Evolutionary conservation across 805 yeast species (phyloP).

Genomic region (Wickerhamiella australiensis): DNA sequence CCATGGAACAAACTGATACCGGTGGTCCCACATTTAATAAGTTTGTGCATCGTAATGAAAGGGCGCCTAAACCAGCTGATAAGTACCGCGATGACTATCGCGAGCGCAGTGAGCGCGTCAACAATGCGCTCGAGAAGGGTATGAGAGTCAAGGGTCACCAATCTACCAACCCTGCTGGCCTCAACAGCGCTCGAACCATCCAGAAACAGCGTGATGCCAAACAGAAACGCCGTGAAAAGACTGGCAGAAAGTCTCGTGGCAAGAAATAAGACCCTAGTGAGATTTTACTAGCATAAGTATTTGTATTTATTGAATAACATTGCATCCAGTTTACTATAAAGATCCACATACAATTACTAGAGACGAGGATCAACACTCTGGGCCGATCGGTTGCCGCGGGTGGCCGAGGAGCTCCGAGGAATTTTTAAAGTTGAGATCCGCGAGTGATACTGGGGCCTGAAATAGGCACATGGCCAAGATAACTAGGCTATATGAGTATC

Average conservation of each 20-base stretch:
- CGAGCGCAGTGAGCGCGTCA: conserved; percentile 69
- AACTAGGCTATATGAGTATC: too few species aligned
- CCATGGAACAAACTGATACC: conserved; percentile 17
- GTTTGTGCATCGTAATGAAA: conserved; percentile 59
- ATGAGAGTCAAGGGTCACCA: conserved; percentile 44
- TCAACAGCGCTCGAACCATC: conserved; percentile 60
- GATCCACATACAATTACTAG: too few species aligned
- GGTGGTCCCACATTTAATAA: conserved; percentile 25
- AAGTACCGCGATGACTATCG: conserved; percentile 77
- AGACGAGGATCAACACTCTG: too few species aligned
- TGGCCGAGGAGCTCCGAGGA: too few species aligned
- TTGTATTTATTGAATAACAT: not conserved
- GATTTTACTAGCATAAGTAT: not conserved
- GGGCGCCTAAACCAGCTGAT: conserved; percentile 87
- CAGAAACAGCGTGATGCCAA: conserved; percentile 58
- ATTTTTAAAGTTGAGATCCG: too few species aligned
- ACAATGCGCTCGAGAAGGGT: conserved; percentile 68
- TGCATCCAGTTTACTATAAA: too few species aligned
- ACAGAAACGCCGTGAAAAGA: conserved; percentile 66
- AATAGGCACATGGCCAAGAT: too few species aligned
- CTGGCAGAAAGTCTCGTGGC: conserved; percentile 11
- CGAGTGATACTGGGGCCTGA: too few species aligned
- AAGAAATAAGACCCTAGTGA: not conserved
- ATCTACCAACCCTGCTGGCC: conserved; percentile 35
- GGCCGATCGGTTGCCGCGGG: too few species aligned